A percentile compares a stretch with the other conserved stretches of the same genome.
phyloP scores from a whole-genome alignment of 805 yeast genomes.

The Yarrowia deformans region DNA sequence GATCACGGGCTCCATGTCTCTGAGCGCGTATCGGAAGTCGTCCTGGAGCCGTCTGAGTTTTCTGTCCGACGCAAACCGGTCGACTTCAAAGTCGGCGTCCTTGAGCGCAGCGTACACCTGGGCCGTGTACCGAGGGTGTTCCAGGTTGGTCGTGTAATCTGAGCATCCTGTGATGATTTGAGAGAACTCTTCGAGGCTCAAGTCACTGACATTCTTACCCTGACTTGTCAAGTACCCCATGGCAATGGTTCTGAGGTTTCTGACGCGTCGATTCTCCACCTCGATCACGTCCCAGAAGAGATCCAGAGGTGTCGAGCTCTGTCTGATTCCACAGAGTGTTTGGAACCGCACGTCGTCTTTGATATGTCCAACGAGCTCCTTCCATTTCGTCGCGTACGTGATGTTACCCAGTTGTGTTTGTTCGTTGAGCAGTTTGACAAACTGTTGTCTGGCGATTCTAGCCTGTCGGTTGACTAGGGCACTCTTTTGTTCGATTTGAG shows the following conservation, averaged over 20 bases:
- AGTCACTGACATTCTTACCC: slow-evolving; percentile 42
- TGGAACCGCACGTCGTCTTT: slow-evolving; percentile 65
- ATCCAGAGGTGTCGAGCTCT: slow-evolving; percentile 74
- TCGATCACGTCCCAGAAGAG: slow-evolving; percentile 77
- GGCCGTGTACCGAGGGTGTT: slow-evolving; percentile 9
- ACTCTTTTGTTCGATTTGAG: slow-evolving; percentile 42
- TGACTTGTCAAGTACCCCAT: not conserved
- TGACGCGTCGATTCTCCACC: slow-evolving; percentile 62
- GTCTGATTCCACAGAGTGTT: slow-evolving; percentile 72
- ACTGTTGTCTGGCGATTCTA: slow-evolving; percentile 69
- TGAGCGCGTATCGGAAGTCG: slow-evolving; percentile 47
- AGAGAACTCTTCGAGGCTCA: slow-evolving; percentile 44
- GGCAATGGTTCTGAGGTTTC: slow-evolving; percentile 63
- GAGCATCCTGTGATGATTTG: slow-evolving; percentile 44
- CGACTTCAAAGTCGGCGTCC: slow-evolving; percentile 45
- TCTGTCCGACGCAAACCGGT: slow-evolving; percentile 47
- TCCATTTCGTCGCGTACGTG: slow-evolving; percentile 65
- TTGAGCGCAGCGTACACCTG: slow-evolving; percentile 20
- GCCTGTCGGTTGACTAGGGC: slow-evolving; percentile 51
- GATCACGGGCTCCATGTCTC: slow-evolving; percentile 49
- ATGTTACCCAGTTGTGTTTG: slow-evolving; percentile 51
- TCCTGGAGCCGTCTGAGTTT: slow-evolving; percentile 48
- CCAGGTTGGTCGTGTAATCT: slow-evolving; percentile 31
- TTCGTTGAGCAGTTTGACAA: slow-evolving; percentile 56
- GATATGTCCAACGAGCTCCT: slow-evolving; percentile 59